These are phyloP conservation scores for Cercospora sp. DNA, from an alignment of 2,329 filamentous ascomycete species.

Conservation along the genomic window DNA sequence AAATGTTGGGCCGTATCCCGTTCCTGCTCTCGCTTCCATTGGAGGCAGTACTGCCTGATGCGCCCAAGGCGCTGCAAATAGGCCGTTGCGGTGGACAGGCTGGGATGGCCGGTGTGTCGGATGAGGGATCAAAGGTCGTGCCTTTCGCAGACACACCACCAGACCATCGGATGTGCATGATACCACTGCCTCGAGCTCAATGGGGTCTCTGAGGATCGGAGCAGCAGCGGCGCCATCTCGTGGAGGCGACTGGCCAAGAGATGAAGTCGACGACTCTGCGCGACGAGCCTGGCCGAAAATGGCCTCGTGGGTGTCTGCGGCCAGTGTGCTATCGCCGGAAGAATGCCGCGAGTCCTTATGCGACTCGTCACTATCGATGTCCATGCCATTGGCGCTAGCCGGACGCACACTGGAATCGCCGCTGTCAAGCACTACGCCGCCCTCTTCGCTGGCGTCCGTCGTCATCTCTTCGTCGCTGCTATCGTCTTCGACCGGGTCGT, in stretches of 20 bases:
- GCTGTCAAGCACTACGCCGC: conserved; percentile 50
- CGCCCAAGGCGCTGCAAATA: conserved; percentile 82
- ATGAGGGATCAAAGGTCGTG: conserved; percentile 67
- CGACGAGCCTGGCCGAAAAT: conserved; percentile 47
- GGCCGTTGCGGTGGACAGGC: conserved; percentile 58
- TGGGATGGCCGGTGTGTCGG: conserved; percentile 51
- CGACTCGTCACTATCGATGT: conserved; percentile 28
- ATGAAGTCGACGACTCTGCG: conserved; percentile 43
- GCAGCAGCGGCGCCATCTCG: conserved; percentile 26
- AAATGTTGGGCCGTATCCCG: conserved; percentile 38
- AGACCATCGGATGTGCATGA: conserved; percentile 87
- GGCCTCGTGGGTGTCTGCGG: conserved; percentile 43
- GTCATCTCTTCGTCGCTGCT: conserved; percentile 50
- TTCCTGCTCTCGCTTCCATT: conserved; percentile 39
- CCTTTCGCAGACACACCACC: conserved; percentile 75
- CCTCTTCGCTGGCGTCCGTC: conserved; percentile 52
- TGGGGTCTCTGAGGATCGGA: conserved; percentile 41
- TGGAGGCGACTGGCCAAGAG: conserved; percentile 34
- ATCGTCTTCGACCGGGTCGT: conserved; percentile 41
- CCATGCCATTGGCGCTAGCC: conserved; percentile 15
- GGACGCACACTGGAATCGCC: conserved; percentile 32
- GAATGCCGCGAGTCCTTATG: conserved; percentile 40
- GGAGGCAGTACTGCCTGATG: conserved; percentile 60
- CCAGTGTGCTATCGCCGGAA: conserved; percentile 49
- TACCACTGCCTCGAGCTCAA: conserved; percentile 85